phyloP scores from a whole-genome alignment of 2,329 filamentous ascomycete species.

The Fusarium incarnatum region DNA sequence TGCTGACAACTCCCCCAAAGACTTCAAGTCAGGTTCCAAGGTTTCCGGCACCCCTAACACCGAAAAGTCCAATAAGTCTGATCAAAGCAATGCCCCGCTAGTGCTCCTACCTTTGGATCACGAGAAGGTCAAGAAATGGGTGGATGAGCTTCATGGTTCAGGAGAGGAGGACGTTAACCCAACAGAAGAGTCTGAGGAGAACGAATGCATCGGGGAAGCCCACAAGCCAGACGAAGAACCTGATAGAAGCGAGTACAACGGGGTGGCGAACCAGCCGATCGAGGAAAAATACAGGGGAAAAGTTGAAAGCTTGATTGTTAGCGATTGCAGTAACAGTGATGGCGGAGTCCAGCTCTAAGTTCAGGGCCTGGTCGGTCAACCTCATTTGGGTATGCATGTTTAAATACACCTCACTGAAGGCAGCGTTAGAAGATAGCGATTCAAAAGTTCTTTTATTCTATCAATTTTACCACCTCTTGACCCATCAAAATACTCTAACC shows the following conservation, averaged over 20 bases:
- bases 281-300: not conserved
- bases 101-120: not conserved
- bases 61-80: not conserved
- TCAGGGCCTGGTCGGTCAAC: not conserved
- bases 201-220: not conserved
- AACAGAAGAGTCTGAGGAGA: not conserved
- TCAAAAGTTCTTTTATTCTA: constrained; percentile 23
- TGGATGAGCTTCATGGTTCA: not conserved
- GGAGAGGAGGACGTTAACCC: not conserved
- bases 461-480: not conserved
- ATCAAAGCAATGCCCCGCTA: not conserved
- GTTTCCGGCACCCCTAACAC: not conserved
- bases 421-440: not conserved
- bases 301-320: not conserved
- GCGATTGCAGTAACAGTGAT: constrained; percentile 1
- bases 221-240: not conserved
- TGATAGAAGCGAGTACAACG: not conserved
- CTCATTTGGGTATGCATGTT: not conserved
- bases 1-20: not conserved
- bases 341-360: constrained; percentile 15
- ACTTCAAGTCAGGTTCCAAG: not conserved
- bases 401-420: not conserved
- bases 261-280: not conserved
- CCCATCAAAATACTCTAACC: not conserved
- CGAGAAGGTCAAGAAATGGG: not conserved